phyloP scores from a whole-genome alignment of 371 early-diverging fungal genomes.

The Rhizopus arrhizus region DNA sequence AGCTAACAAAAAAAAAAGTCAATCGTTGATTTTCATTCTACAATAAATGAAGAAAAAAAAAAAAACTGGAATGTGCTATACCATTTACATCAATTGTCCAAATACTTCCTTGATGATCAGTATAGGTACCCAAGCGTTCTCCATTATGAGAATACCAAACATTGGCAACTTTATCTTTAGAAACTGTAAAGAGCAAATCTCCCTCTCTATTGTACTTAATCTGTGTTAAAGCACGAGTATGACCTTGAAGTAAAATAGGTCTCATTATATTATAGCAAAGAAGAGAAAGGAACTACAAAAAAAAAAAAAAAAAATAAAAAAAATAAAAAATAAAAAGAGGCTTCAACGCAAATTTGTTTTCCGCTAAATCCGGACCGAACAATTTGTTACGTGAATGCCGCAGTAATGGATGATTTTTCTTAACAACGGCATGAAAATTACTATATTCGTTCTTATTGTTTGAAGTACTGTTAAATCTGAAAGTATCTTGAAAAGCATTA shows the following conservation, averaged over 20 bases:
- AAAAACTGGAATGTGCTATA: slow-evolving; percentile 30
- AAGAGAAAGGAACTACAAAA: slow-evolving; percentile 7
- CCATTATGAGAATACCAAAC: slow-evolving; percentile 98
- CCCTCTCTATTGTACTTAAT: slow-evolving; percentile 99
- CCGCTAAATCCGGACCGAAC: too few species aligned
- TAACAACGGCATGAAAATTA: too few species aligned
- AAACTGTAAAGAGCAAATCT: slow-evolving; percentile 96
- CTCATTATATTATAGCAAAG: slow-evolving; percentile 51
- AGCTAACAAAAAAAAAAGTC: slow-evolving; percentile 30
- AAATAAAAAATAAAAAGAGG: slow-evolving; percentile 3
- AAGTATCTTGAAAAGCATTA: too few species aligned
- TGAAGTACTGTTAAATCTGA: too few species aligned
- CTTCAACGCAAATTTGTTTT: background rate
- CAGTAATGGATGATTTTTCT: too few species aligned
- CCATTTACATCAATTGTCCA: slow-evolving; percentile 94
- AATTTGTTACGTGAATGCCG: too few species aligned
- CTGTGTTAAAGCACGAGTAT: slow-evolving; percentile 96
- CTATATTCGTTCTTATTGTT: too few species aligned
- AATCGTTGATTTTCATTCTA: background rate
- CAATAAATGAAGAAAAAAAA: background rate
- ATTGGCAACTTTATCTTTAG: slow-evolving; percentile 93
- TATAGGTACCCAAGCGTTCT: slow-evolving; percentile 94
- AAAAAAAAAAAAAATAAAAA: slow-evolving; percentile 18
- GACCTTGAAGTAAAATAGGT: slow-evolving; percentile 96
- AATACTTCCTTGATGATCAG: slow-evolving; percentile 96